Base-by-base conservation (phyloP, 495 filamentous ascomycete species). In the Trichoderma gamsii region DNA sequence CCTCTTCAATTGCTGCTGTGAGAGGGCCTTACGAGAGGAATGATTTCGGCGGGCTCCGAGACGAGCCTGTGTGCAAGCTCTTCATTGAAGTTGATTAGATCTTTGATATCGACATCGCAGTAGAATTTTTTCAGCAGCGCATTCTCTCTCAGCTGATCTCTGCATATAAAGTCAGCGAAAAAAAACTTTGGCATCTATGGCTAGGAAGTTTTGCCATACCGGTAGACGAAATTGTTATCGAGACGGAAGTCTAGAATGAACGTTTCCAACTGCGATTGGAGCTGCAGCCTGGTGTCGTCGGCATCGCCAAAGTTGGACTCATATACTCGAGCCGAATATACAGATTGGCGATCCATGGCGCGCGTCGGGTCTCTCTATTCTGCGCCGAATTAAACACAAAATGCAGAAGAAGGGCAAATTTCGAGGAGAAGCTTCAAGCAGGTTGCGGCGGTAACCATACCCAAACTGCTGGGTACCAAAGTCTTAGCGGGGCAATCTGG, bases 71-170 rank as follows among this genome's bases (percentile, higher is more conserved):
- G 91, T 44, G 94, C 96, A 67, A 99, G 84, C 74, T 97, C 93
- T 77, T 98, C 96, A 72, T 97, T 96, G 80, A 93, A 98, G 65
- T 90, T 95, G 76, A 97, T 97, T 49, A 99, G 81, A 76, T 99
- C 96, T 44, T 91, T 91, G 71, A 99, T 92, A 77, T 99, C 94
- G 71, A 99, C 89, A 77, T 99, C 95, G 80, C 95, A 97, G 79
- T 89, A 96, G 78, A 93, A 97, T 73, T 94, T 91, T 76, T 96
- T 96, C 15, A 97, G 86, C 0, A 99, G 85, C 41, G 93, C 93
- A 80, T 99, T 98, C 73, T 97, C 93, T 70, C 93, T 88, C 68
- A 99, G 85, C 81, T 97, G 95, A 73, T 99, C 96, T 81, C 96
- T 96, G 72, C 38, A 66, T 6, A 49, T 4, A 64, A 41, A n/a